A percentile compares a stretch with the other conserved stretches of the same genome.
Evolutionary conservation across 2,329 filamentous ascomycete species (phyloP).

Genomic region (Penicillium sclerotiorum): DNA sequence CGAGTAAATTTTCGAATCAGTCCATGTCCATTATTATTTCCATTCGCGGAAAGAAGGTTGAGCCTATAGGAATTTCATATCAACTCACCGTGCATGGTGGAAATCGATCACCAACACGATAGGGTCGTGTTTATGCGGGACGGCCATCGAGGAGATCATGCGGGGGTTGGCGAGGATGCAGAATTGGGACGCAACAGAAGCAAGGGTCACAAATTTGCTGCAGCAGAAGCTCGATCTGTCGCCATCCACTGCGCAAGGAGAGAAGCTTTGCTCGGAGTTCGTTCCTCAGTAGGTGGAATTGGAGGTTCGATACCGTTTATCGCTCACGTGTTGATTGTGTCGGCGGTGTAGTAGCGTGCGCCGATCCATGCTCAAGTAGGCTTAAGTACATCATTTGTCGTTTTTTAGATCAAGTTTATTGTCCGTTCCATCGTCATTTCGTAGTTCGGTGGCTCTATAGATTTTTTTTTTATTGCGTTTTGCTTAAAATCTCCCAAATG

Average conservation of each 20-base stretch:
- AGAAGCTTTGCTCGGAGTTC: background rate
- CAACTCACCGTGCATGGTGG: conserved; percentile 67
- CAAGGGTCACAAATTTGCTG: conserved; percentile 5
- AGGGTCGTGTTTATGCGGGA: conserved; percentile 58
- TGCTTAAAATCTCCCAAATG: background rate
- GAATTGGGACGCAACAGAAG: conserved; percentile 1
- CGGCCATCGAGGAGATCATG: conserved; percentile 31
- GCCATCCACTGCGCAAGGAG: conserved; percentile 6
- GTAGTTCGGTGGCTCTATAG: background rate
- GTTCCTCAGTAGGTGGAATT: conserved; percentile 18
- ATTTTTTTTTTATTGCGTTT: background rate
- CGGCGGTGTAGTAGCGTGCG: conserved; percentile 21
- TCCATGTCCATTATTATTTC: too few relatives aligned
- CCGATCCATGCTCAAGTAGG: background rate
- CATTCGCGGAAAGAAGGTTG: too few relatives aligned
- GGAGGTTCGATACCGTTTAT: conserved; percentile 23
- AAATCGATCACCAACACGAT: conserved; percentile 81
- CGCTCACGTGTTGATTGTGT: conserved; percentile 26
- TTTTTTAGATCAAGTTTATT: too few relatives aligned
- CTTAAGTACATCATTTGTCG: background rate
- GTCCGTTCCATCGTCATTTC: background rate
- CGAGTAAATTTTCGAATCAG: background rate
- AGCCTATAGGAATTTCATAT: background rate
- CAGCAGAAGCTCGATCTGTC: conserved; percentile 3
- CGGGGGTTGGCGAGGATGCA: conserved; percentile 1